Conservation (phyloP, 2,329 filamentous ascomycete species). For the Cladosporium velox region DNA sequence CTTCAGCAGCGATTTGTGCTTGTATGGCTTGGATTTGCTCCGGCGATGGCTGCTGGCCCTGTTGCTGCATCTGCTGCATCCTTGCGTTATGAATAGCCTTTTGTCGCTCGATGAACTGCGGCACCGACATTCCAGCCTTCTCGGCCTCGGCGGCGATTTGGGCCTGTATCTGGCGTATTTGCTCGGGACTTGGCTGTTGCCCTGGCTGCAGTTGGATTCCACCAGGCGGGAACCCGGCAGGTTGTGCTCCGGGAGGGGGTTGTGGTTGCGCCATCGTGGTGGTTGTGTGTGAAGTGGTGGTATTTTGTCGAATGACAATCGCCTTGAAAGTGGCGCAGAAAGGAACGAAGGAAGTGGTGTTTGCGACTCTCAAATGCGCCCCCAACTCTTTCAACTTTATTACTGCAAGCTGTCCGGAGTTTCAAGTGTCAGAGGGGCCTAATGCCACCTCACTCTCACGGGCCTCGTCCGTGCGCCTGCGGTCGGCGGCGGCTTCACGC, state of each 20-base stretch:
- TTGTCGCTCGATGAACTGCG: conserved; percentile 69
- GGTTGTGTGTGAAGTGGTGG: background rate
- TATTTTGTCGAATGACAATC: background rate
- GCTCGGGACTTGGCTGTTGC: conserved; percentile 73
- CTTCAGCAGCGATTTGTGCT: conserved; percentile 77
- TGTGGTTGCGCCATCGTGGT: conserved; percentile 27
- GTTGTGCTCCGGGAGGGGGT: conserved; percentile 11
- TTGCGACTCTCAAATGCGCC: background rate
- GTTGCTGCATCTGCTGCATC: conserved; percentile 46
- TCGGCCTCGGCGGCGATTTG: conserved; percentile 80
- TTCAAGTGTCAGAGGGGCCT: background rate
- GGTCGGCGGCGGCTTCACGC: background rate
- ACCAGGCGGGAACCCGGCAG: conserved; percentile 18
- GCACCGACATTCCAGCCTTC: conserved; percentile 80
- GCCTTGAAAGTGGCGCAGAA: background rate
- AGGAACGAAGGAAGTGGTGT: background rate
- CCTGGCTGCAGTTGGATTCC: conserved; percentile 35
- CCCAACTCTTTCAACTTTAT: conserved; percentile 11
- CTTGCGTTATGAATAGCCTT: conserved; percentile 56
- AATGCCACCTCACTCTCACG: background rate
- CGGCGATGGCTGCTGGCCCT: conserved; percentile 62
- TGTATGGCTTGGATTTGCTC: conserved; percentile 87
- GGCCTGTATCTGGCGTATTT: conserved; percentile 80
- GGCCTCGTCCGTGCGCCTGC: background rate
- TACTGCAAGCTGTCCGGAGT: conserved; percentile 3